Percentiles rank a stretch among this genome's conserved stretches.
These are phyloP conservation scores for Saturnispora saitoi DNA, from an alignment of 805 yeast species.

Conservation along the genomic window DNA sequence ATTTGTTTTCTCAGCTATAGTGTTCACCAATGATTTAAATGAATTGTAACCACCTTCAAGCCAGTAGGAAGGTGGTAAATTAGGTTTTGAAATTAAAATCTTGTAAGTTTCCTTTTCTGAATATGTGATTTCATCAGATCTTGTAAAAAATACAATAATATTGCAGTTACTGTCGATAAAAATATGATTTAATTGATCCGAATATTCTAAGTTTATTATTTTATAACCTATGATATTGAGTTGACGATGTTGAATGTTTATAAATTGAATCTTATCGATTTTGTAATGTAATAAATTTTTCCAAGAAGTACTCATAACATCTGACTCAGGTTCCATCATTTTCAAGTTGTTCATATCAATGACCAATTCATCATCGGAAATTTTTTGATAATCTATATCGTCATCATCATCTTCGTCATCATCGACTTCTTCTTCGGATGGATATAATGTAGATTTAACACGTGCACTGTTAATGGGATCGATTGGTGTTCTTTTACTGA, in stretches of 20 bases:
- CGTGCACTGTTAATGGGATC: not conserved
- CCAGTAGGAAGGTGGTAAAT: conserved; percentile 9
- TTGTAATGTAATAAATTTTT: conserved; percentile 1
- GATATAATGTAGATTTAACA: not conserved
- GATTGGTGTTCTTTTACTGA: not conserved
- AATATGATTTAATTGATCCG: not conserved
- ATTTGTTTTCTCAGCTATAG: not conserved
- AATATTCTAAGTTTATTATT: conserved; percentile 7
- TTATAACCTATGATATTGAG: conserved; percentile 1
- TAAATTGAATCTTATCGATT: conserved; percentile 4
- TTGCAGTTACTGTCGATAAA: not conserved
- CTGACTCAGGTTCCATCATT: not conserved
- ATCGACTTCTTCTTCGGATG: conserved; percentile 17
- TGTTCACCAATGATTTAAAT: conserved; percentile 1
- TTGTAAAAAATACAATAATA: conserved; percentile 9
- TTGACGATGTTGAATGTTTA: conserved; percentile 4
- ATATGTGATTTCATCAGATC: conserved; percentile 2
- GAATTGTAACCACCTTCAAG: conserved; percentile 33
- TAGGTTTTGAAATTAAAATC: not conserved
- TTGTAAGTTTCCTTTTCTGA: conserved; percentile 6
- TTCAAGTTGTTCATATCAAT: not conserved
- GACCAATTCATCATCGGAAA: conserved; percentile 14
- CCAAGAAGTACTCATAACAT: not conserved
- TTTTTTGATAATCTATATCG: conserved; percentile 16
- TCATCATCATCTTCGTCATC: conserved; percentile 20